Evolutionary conservation across 331 rosid species (phyloP).

Genomic region (Pyrus hybrid): DNA sequence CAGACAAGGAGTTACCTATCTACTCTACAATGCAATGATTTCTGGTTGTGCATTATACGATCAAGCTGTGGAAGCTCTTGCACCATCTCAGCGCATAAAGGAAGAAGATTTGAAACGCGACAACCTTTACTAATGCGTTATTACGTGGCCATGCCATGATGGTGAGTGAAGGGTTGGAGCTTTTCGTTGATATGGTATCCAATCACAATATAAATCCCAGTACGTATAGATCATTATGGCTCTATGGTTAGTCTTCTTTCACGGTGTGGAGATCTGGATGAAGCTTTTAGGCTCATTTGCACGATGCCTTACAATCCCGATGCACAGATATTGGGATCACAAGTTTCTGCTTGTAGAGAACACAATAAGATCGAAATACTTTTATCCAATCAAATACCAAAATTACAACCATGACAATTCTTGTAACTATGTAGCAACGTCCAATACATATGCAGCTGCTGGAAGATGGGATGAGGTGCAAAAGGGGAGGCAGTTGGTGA

Average conservation of each 20-base stretch:
- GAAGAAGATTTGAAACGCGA: conserved; percentile 43
- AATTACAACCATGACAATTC: conserved; percentile 62
- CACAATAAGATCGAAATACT: conserved; percentile 37
- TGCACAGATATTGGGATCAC: conserved; percentile 65
- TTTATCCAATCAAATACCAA: conserved; percentile 43
- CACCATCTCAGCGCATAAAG: conserved; percentile 31
- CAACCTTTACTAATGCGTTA: conserved; percentile 39
- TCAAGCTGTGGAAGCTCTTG: conserved; percentile 55
- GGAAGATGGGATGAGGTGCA: conserved; percentile 69
- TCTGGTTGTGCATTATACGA: conserved; percentile 68
- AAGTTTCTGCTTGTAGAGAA: conserved; percentile 56
- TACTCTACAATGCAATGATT: conserved; percentile 58
- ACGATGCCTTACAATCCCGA: conserved; percentile 60
- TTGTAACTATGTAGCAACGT: conserved; percentile 72
- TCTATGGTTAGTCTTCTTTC: conserved; percentile 64
- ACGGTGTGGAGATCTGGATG: conserved; percentile 43
- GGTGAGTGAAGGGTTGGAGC: conserved; percentile 48
- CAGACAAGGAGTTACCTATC: conserved; percentile 40
- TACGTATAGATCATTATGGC: conserved; percentile 52
- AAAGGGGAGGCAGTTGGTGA: conserved; percentile 52
- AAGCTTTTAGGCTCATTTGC: conserved; percentile 46
- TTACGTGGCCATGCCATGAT: conserved; percentile 56
- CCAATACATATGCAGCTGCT: conserved; percentile 54
- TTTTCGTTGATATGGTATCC: conserved; percentile 57
- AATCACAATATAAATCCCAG: conserved; percentile 45